These are phyloP conservation scores for Apophysomyces elegans DNA, from an alignment of 371 early-diverging fungal species.

Conservation along the genomic window DNA sequence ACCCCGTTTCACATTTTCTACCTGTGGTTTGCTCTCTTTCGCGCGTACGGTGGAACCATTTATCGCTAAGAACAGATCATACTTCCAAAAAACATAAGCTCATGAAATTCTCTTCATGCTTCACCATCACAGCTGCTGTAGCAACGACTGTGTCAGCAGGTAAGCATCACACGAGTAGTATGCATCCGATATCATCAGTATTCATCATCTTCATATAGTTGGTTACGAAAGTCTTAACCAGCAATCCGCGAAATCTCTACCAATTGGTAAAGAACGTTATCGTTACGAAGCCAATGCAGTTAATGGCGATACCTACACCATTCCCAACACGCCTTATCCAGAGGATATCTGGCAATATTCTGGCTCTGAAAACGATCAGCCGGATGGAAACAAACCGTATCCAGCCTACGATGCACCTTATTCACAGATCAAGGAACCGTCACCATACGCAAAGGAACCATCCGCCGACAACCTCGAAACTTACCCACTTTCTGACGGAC, in stretches of 20 bases:
- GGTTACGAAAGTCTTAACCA: not conserved
- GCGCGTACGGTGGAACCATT: not conserved
- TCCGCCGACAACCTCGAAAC: too few species aligned
- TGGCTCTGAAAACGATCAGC: not conserved
- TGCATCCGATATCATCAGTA: not conserved
- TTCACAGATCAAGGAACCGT: not conserved
- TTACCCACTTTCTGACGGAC: too few species aligned
- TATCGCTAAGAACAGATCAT: not conserved
- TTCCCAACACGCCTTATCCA: not conserved
- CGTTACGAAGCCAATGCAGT: not conserved
- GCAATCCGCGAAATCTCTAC: not conserved
- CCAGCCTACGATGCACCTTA: not conserved
- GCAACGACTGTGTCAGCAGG: conserved; percentile 8
- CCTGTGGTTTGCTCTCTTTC: not conserved
- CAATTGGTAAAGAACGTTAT: not conserved
- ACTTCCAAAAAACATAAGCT: not conserved
- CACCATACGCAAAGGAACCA: too few species aligned
- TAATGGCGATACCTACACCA: not conserved
- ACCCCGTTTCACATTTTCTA: conserved; percentile 5
- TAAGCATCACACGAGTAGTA: not conserved
- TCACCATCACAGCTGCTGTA: conserved; percentile 6
- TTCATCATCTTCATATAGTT: not conserved
- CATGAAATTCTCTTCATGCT: not conserved
- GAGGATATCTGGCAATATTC: not conserved
- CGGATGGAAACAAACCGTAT: not conserved